Evolutionary conservation across 1,284 basidiomycete species (phyloP), one percentile per base, ranked within the genome.

Genomic region (Ustilago curta): DNA sequence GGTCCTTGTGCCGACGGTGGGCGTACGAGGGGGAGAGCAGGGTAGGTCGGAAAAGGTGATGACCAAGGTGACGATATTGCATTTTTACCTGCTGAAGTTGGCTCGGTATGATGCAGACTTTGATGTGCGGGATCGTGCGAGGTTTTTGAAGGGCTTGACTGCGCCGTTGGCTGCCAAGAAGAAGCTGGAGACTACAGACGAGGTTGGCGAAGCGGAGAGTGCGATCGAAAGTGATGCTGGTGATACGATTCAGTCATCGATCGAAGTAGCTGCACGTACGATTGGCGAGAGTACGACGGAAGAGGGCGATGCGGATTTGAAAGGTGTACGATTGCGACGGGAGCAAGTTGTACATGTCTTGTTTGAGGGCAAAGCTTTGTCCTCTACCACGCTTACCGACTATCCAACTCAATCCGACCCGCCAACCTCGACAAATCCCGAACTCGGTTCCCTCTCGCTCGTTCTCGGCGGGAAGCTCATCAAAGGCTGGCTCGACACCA

Each of bases 61-160:
- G 47, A 31, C 37, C 1, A 63, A 60, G 6, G 68, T 78, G 12
- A 70, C 67, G 6, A 39, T 60, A 37, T 52, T 80, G 21, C 75
- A 78, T 47, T 63, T 65, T 23, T 78, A 81, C 39, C 35, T 84
- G 32, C 60, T 83, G 21, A 71, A 80, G 51, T 58, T 80, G 35
- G 83, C 70, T 11, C 56, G 74, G 18, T 79, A 76, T 31, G 81
- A 83, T 61, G 35, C 53, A 0, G 63, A 79, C 27, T 73, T 72
- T 44, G 83, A 84, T 39, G 77, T 84, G 18, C 61, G 82, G 1
- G 82, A 81, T 57, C 75, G 82, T 2, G 81, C 78, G 18, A 55
- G 81, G 21, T 79, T 82, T 54, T 79, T 73, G 58, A 77, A 77
- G 37, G 77, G 76, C 0, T 62, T 84, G 40, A 81, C 79, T 4